Evolutionary conservation across 1,284 basidiomycete genomes (phyloP).

Genomic region (Fomitopsis schrenkii): DNA sequence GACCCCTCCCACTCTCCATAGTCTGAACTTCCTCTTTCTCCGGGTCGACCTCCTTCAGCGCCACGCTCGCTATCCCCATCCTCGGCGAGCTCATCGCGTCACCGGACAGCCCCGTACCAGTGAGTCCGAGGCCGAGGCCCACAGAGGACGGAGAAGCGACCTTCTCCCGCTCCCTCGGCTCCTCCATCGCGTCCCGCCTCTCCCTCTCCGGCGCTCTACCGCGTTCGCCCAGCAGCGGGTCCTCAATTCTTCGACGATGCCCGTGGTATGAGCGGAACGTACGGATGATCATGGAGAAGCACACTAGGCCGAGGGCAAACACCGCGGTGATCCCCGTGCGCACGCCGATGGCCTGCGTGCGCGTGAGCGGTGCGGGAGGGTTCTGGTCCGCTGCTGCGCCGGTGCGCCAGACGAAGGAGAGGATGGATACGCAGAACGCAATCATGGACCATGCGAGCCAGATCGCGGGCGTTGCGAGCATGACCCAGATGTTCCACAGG

Average conservation of each 20-base stretch:
- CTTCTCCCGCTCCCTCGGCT: constrained; percentile 12
- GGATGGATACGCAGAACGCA: constrained; percentile 61
- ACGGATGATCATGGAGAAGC: constrained; percentile 56
- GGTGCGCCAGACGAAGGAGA: constrained; percentile 70
- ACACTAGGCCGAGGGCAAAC: constrained; percentile 56
- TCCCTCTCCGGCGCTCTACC: constrained; percentile 10
- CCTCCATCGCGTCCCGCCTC: constrained; percentile 11
- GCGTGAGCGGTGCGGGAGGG: constrained; percentile 25
- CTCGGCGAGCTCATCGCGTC: constrained; percentile 7
- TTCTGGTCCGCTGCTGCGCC: constrained; percentile 46
- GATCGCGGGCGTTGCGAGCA: constrained; percentile 68
- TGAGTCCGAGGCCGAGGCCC: constrained; percentile 21
- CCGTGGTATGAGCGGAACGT: constrained; percentile 53
- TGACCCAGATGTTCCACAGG: constrained; percentile 79
- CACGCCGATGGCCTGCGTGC: constrained; percentile 40
- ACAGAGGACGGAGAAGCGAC: constrained; percentile 14
- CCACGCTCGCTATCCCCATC: constrained; percentile 12
- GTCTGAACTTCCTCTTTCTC: constrained; percentile 20
- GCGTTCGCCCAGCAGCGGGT: background rate
- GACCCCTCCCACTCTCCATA: constrained; percentile 9
- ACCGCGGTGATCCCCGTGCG: constrained; percentile 54
- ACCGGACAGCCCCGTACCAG: constrained; percentile 11
- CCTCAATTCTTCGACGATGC: constrained; percentile 11
- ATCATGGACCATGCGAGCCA: constrained; percentile 80
- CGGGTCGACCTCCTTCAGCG: constrained; percentile 17